phyloP scores from a whole-genome alignment of 306 rosid species.

The Vicia faba region DNA sequence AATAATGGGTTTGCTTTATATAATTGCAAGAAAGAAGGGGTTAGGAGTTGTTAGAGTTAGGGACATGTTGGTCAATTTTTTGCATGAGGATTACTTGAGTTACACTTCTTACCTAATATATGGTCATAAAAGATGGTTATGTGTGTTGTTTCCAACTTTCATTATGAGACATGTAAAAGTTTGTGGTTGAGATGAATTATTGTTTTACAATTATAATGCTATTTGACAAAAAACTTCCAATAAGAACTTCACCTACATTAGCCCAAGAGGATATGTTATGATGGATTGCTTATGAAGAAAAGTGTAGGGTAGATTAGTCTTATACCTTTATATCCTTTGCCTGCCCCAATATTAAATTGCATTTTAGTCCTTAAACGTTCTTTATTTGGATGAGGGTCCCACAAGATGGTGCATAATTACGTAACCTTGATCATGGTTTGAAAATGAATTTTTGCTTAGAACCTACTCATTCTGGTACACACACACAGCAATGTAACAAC shows the following conservation, averaged over 20 bases:
- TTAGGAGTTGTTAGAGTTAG: slow-evolving; percentile 62
- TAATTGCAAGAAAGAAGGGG: slow-evolving; percentile 34
- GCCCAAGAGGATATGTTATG: slow-evolving; percentile 5
- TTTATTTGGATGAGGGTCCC: slow-evolving; percentile 22
- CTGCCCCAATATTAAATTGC: not conserved
- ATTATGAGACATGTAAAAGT: slow-evolving; percentile 3
- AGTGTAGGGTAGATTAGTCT: slow-evolving; percentile 14
- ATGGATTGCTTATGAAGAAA: slow-evolving; percentile 43
- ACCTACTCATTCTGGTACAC: slow-evolving; percentile 40
- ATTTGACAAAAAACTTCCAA: slow-evolving; percentile 31
- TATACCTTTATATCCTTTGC: not conserved
- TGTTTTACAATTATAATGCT: slow-evolving; percentile 35
- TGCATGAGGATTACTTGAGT: slow-evolving; percentile 55
- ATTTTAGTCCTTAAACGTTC: too few relatives aligned
- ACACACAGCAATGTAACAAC: slow-evolving; percentile 13
- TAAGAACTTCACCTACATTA: not conserved
- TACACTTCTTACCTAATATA: slow-evolving; percentile 68
- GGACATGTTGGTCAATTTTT: slow-evolving; percentile 44
- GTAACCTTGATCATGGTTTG: slow-evolving; percentile 18
- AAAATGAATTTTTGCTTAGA: slow-evolving; percentile 45
- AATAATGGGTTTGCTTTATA: slow-evolving; percentile 49
- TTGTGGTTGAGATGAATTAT: slow-evolving; percentile 46
- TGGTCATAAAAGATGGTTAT: slow-evolving; percentile 15
- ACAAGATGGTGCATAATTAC: slow-evolving; percentile 16
- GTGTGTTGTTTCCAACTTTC: slow-evolving; percentile 17